These are phyloP conservation scores for Fonsecaea pedrosoi DNA, from an alignment of 2,329 filamentous ascomycete genomes.

Conservation along the genomic window DNA sequence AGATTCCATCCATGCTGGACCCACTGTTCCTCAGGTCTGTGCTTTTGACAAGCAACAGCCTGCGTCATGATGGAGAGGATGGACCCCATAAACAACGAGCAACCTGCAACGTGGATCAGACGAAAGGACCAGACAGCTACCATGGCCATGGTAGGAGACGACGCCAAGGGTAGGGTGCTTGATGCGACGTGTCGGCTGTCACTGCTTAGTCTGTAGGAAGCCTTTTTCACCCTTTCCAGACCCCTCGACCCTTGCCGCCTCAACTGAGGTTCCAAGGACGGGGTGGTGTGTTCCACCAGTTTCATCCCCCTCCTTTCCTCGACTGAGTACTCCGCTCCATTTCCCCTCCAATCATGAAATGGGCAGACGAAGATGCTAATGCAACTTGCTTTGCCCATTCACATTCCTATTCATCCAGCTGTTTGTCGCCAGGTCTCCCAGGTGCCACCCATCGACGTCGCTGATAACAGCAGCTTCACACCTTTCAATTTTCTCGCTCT, in stretches of 20 bases:
- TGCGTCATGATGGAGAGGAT: conserved; percentile 15
- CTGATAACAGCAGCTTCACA: neutral
- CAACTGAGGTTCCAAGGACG: neutral
- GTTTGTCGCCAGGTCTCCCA: conserved; percentile 1
- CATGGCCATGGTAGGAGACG: conserved; percentile 11
- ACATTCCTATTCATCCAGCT: conserved; percentile 8
- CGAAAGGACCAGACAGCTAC: conserved; percentile 30
- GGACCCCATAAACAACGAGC: conserved; percentile 5
- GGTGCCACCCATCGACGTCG: neutral
- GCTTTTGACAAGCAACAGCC: neutral
- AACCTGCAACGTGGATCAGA: conserved; percentile 22
- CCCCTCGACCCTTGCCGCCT: neutral
- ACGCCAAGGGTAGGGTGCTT: neutral
- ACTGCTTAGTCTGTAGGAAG: neutral
- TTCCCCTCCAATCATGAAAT: conserved; percentile 14
- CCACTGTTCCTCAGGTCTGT: neutral
- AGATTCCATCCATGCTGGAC: neutral
- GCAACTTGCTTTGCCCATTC: conserved; percentile 11
- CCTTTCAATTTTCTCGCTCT: neutral
- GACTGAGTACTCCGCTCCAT: neutral
- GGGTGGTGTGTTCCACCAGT: conserved; percentile 5
- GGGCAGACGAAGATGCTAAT: conserved; percentile 12
- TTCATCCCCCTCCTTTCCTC: conserved; percentile 6
- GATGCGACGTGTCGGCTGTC: conserved; percentile 3
- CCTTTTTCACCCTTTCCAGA: neutral